A percentile compares a stretch with the other conserved stretches of the same genome.
Evolutionary conservation across 306 rosid genomes (phyloP).

Genomic region (Glycyrrhiza uralensis): DNA sequence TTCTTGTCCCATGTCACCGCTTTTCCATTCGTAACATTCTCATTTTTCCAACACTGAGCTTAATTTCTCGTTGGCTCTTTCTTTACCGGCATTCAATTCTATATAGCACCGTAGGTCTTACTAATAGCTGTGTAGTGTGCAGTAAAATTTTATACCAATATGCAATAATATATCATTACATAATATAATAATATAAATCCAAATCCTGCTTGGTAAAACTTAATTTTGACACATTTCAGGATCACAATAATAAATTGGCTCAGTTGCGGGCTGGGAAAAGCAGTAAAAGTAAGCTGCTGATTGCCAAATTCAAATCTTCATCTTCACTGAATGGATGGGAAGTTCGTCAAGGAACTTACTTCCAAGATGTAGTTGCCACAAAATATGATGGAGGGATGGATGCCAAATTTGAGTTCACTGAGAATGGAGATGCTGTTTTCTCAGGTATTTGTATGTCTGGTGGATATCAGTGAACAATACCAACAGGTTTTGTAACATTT

Average conservation of each 20-base stretch:
- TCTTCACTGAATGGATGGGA: constrained; percentile 85
- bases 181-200: not conserved
- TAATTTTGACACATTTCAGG: constrained; percentile 51
- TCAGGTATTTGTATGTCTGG: constrained; percentile 62
- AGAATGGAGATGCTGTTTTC: constrained; percentile 71
- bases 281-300: constrained; percentile 84
- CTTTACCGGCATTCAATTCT: not conserved
- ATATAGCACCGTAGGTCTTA: not conserved
- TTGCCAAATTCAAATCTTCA: constrained; percentile 70
- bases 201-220: not conserved
- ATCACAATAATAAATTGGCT: constrained; percentile 82
- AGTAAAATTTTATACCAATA: not conserved
- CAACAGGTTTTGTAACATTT: not conserved
- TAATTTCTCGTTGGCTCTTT: not conserved
- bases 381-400: constrained; percentile 99
- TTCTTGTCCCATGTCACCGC: not conserved
- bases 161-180: not conserved
- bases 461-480: constrained; percentile 23
- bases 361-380: constrained; percentile 76
- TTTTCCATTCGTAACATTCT: not conserved
- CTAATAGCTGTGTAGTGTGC: not conserved
- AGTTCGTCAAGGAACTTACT: constrained; percentile 81
- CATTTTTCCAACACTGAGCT: not conserved
- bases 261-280: constrained; percentile 94
- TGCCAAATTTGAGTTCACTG: constrained; percentile 82